Evolutionary conservation across 306 rosid genomes (phyloP).

Genomic region (Leucaena leucocephala): DNA sequence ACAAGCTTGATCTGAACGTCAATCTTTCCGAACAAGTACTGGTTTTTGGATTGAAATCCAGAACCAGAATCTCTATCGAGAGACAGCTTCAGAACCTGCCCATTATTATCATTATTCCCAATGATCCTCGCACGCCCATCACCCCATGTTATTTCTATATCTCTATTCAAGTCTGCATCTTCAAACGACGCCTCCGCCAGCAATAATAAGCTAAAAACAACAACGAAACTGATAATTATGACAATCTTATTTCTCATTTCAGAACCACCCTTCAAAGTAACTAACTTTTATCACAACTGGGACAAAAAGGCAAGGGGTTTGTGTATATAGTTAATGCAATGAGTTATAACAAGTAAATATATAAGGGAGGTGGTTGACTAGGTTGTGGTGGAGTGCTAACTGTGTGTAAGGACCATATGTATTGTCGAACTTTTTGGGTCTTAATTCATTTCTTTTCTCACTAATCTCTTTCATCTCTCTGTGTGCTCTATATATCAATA

Average conservation of each 20-base stretch:
- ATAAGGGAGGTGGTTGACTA: conserved; percentile 40
- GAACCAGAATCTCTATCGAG: conserved; percentile 55
- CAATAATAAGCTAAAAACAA: background rate
- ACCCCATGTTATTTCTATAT: conserved; percentile 65
- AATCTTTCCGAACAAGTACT: conserved; percentile 61
- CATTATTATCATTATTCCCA: conserved; percentile 39
- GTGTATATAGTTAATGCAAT: conserved; percentile 38
- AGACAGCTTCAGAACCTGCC: conserved; percentile 42
- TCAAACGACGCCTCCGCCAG: background rate
- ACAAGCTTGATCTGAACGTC: conserved; percentile 69
- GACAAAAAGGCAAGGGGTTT: background rate
- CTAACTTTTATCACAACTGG: no score
- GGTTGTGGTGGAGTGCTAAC: conserved; percentile 25
- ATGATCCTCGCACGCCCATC: conserved; percentile 52
- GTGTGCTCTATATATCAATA: no score
- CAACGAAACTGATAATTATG: background rate
- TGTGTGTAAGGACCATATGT: background rate
- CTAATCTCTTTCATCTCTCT: background rate
- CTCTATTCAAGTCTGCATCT: conserved; percentile 46
- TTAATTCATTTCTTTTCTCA: conserved; percentile 6
- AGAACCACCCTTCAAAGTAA: no score
- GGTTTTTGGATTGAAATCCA: conserved; percentile 50
- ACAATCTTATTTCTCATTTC: background rate
- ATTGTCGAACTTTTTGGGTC: conserved; percentile 21
- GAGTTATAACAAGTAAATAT: background rate